A percentile compares a stretch with the other conserved stretches of the same genome.
phyloP scores from a whole-genome alignment of 139 green algal genomes.

The Protoeuglena noctilucae region DNA sequence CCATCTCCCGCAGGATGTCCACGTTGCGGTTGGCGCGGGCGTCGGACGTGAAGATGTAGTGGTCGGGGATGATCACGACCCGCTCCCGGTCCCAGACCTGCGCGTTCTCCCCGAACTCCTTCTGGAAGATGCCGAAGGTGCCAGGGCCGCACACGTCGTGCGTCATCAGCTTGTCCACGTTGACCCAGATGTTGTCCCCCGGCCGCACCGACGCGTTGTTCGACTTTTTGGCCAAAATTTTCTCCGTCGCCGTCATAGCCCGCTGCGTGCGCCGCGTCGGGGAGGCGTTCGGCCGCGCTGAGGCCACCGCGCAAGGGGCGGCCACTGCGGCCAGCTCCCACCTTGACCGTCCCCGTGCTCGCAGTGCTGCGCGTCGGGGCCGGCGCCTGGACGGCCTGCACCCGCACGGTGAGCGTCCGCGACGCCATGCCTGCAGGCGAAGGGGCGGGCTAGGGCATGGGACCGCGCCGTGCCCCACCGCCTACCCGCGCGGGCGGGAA shows the following conservation, averaged over 20 bases:
- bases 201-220: slow-evolving; percentile 43
- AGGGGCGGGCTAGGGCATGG: too few species aligned
- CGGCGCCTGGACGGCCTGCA: background rate
- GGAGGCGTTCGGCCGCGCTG: background rate
- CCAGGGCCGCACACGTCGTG: slow-evolving; percentile 88
- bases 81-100: slow-evolving; percentile 80
- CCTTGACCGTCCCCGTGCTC: background rate
- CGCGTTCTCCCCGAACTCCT: slow-evolving; percentile 81
- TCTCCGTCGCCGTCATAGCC: slow-evolving; percentile 87
- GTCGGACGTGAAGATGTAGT: slow-evolving; percentile 95
- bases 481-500: too few species aligned
- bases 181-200: slow-evolving; percentile 85
- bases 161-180: slow-evolving; percentile 85
- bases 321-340: too few species aligned
- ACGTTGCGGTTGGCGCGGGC: slow-evolving; percentile 87
- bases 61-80: slow-evolving; percentile 87
- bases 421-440: too few species aligned
- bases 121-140: slow-evolving; percentile 47
- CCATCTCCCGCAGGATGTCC: slow-evolving; percentile 77
- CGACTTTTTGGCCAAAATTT: slow-evolving; percentile 75
- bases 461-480: too few species aligned
- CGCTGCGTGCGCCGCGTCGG: slow-evolving; percentile 51
- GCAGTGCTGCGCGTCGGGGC: background rate
- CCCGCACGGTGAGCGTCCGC: too few species aligned
- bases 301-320: too few species aligned